Evolutionary conservation across 2,329 filamentous ascomycete genomes (phyloP).

Genomic region (Ilyonectria robusta): DNA sequence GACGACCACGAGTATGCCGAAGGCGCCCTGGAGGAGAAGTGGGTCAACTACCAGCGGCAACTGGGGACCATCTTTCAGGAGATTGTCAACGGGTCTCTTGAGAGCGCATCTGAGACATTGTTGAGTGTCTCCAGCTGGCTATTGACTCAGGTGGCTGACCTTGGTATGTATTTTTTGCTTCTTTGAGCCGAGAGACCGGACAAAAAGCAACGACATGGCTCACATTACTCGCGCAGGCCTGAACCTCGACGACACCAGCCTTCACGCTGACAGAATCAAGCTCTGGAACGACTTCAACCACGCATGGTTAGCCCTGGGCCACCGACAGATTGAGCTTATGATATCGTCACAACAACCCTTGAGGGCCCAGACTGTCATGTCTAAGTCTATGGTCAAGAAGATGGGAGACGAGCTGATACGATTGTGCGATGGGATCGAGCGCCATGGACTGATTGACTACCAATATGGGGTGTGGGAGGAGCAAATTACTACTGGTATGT

Average conservation of each 20-base stretch:
- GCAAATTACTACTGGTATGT: constrained; percentile 86
- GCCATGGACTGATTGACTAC: constrained; percentile 95
- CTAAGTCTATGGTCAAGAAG: constrained; percentile 77
- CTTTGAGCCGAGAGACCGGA: constrained; percentile 5
- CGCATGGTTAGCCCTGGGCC: constrained; percentile 87
- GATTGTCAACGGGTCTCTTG: constrained; percentile 69
- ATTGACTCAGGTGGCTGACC: constrained; percentile 66
- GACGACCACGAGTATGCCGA: constrained; percentile 72
- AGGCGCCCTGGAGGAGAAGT: constrained; percentile 76
- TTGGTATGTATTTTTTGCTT: constrained; percentile 61
- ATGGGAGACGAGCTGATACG: constrained; percentile 87
- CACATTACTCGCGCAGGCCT: constrained; percentile 72
- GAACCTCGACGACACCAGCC: constrained; percentile 83
- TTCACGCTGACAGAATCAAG: constrained; percentile 82
- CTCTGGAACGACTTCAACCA: constrained; percentile 97
- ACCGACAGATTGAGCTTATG: constrained; percentile 85
- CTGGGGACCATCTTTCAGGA: constrained; percentile 79
- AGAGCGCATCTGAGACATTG: constrained; percentile 66
- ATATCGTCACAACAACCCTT: constrained; percentile 70
- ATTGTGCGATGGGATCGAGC: constrained; percentile 88
- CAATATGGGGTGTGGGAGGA: constrained; percentile 98
- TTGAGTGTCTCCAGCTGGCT: constrained; percentile 69
- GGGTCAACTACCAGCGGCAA: constrained; percentile 74
- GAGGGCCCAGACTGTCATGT: constrained; percentile 75
- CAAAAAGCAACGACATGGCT: constrained; percentile 19